Evolutionary conservation across 306 rosid genomes (phyloP).

Genomic region (Hippophae rhamnoides): DNA sequence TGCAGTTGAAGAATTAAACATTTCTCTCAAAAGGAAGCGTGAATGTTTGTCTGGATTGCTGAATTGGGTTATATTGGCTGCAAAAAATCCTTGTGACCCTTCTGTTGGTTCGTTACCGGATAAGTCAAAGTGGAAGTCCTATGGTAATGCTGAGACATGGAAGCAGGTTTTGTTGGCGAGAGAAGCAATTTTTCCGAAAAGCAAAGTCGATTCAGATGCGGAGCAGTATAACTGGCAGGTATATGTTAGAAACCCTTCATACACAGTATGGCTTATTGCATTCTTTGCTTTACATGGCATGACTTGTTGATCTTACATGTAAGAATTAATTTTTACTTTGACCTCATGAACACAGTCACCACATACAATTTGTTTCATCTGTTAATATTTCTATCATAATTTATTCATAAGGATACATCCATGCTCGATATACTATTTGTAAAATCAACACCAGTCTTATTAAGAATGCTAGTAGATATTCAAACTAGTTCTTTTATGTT

Average conservation of each 20-base stretch:
- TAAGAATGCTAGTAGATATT: too few species aligned
- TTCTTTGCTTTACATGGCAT: neutral
- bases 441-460: too few species aligned
- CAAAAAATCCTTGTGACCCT: slow-evolving; percentile 56
- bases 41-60: slow-evolving; percentile 33
- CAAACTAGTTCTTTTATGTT: too few species aligned
- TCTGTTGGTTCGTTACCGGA: slow-evolving; percentile 45
- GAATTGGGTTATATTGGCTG: slow-evolving; percentile 43
- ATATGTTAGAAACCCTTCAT: slow-evolving; percentile 3
- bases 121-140: slow-evolving; percentile 49
- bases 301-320: too few species aligned
- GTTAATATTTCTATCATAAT: too few species aligned
- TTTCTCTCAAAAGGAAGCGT: slow-evolving; percentile 10
- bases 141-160: slow-evolving; percentile 39
- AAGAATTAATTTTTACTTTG: too few species aligned
- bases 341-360: too few species aligned
- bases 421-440: too few species aligned
- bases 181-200: slow-evolving; percentile 36
- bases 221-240: slow-evolving; percentile 58
- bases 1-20: slow-evolving; percentile 18
- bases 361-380: too few species aligned
- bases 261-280: neutral
- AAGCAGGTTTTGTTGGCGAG: slow-evolving; percentile 57
- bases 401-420: too few species aligned
- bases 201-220: slow-evolving; percentile 24